Evolutionary conservation across 345 rosid genomes (phyloP), one percentile per base, ranked within the genome.

Genomic region (Leavenworthia alabamica): DNA sequence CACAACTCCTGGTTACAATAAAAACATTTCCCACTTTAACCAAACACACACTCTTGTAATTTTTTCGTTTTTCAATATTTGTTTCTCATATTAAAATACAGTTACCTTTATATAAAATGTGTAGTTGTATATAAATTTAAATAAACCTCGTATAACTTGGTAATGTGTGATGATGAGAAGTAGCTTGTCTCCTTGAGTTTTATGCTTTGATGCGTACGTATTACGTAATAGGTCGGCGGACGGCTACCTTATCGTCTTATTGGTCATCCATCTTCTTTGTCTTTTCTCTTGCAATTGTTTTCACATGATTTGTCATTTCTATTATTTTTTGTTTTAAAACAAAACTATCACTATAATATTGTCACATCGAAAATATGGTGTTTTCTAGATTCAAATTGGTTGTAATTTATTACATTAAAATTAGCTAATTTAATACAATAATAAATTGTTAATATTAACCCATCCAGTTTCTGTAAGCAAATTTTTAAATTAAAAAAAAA

Each of bases 251-350:
- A 51, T 52, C 44, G 12, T n/a, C 41, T 37, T 8, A 17, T 43
- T 19, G 60, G 53, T 67, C 66, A 60, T 68, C 49, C 13, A 60
- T 68, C 62, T 69, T 53, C 56, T 61, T 68, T 68, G 73, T 68
- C 67, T 35, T 52, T 42, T 60, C 28, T 44, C 41, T 42, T 51
- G 11, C 31, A 9, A 31, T 49, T 31, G 26, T 31, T 28, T 14
- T 31, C n/a, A n/a, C n/a, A n/a, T n/a, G n/a, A n/a, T n/a, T n/a
- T n/a, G n/a, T n/a, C n/a, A n/a, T n/a, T n/a, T n/a, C n/a, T n/a
- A n/a, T 28, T 49, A 8, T 28, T 27, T 8, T 14, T 27, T 35
- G 8, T 16, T 29, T 15, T 1, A 13, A 15, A 3, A 15, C 8
- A 28, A 1, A 13, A 28, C 10, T 49, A 14, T 28, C 22, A 14